Evolutionary conservation across 345 rosid genomes (phyloP), one percentile per base, ranked within the genome.

Genomic region (Tarenaya hassleriana): DNA sequence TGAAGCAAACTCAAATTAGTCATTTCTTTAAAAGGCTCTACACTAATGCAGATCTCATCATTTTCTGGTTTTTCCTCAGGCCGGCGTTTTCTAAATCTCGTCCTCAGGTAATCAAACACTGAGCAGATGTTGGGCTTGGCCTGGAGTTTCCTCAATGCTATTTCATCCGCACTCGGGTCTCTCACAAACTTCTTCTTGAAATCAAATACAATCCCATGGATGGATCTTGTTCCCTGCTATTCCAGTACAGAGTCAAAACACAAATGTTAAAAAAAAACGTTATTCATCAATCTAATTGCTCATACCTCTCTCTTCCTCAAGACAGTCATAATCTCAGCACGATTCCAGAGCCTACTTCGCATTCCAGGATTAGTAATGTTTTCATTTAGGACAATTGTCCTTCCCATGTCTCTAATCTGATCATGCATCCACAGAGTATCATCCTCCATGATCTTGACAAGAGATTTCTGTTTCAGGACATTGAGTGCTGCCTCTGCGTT

Each of bases 381-480:
- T 51, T 72, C 77, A 12, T 35, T 29, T 7, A 10, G 62, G 32
- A 63, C 83, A 10, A 84, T 74, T 56, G 80, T 75, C 54, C 78
- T 74, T 52, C 82, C 97, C 97, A 88, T 88, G 55, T 88, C 91
- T 37, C 69, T 69, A 19, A 88, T 64, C 50, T 74, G 88, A 70
- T 88, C 95, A 58, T 88, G 97, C 83, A 80, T 77, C 86, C 84
- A 74, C 18, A 88, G 47, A 24, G 46, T 46, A 29, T 45, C 3
- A 8, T 60, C 54, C 31, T 31, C 48, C 4, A 31, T 1, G 14
- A 80, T 50, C 63, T 74, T 84, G 16, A 88, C 7, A 14, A 88
- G 84, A 51, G 81, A 80, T 72, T 70, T 88, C 37, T 52, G 68
- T 9, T 39, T 38, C 3, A 84, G 88, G 15, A 46, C 74, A 51